Conservation (phyloP, 176 grass and related monocot genomes). For the Microstegium vimineum region DNA sequence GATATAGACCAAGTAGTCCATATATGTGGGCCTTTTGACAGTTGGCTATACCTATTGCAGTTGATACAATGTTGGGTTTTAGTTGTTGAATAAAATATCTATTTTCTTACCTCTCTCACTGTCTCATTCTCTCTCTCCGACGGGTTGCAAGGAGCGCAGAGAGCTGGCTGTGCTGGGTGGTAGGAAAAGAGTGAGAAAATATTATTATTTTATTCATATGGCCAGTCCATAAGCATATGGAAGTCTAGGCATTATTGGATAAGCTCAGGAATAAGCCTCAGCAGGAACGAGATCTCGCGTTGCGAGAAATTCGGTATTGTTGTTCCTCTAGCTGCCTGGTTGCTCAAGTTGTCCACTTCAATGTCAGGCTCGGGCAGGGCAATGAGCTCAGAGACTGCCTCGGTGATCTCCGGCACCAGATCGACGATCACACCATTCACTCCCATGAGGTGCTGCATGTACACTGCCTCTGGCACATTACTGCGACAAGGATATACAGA, state of each 20-base stretch:
- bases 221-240: background rate
- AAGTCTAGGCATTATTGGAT: constrained; percentile 40
- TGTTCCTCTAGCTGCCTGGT: background rate
- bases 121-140: no score
- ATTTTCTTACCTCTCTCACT: no score
- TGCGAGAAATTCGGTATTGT: constrained; percentile 61
- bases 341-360: background rate
- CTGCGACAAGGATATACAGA: constrained; percentile 25
- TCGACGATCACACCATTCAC: constrained; percentile 84
- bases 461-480: constrained; percentile 85
- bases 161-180: no score
- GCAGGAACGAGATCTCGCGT: constrained; percentile 66
- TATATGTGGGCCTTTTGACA: no score
- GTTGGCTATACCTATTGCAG: no score
- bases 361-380: background rate
- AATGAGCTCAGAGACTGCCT: constrained; percentile 51
- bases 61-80: no score
- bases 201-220: no score
- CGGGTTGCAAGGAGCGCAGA: no score
- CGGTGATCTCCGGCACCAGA: constrained; percentile 76
- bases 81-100: no score
- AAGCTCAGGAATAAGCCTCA: constrained; percentile 90
- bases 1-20: no score
- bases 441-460: constrained; percentile 92
- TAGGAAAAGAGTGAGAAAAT: no score